phyloP scores from a whole-genome alignment of 2,329 filamentous ascomycete genomes.

The Fusarium chaquense region DNA sequence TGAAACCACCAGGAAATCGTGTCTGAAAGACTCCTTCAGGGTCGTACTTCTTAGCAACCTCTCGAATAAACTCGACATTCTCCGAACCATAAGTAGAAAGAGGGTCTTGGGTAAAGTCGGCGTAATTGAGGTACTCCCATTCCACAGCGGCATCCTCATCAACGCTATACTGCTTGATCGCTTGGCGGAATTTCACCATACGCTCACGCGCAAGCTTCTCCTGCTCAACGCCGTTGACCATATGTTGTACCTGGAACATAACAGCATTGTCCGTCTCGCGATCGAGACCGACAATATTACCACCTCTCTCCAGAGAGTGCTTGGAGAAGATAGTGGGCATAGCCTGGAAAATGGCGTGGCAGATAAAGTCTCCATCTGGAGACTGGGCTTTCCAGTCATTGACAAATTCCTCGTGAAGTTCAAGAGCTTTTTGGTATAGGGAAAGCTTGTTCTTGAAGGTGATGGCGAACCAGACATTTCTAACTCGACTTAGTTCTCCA shows the following conservation, averaged over 20 bases:
- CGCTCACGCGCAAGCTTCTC: constrained; percentile 20
- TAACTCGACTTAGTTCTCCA: accelerated
- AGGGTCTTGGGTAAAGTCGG: constrained; percentile 18
- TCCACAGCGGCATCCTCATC: constrained; percentile 6
- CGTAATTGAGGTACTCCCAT: constrained; percentile 26
- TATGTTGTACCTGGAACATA: constrained; percentile 20
- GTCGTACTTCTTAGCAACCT: constrained; percentile 17
- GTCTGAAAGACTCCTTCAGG: constrained; percentile 1
- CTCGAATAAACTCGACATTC: neutral
- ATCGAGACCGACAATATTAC: constrained; percentile 14
- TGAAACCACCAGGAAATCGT: constrained; percentile 10
- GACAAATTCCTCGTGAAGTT: constrained; percentile 12
- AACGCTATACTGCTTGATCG: constrained; percentile 11
- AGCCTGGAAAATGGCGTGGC: constrained; percentile 22
- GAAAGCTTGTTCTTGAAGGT: constrained; percentile 16
- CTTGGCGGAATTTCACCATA: constrained; percentile 11
- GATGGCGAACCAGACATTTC: constrained; percentile 25
- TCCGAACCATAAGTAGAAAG: constrained; percentile 9
- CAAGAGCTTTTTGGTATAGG: constrained; percentile 18
- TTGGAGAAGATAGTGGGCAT: constrained; percentile 20
- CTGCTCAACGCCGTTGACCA: constrained; percentile 20
- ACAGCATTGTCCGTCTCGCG: constrained; percentile 15
- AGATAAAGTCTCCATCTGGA: constrained; percentile 12
- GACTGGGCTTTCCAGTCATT: constrained; percentile 14
- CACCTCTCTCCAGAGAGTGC: constrained; percentile 14